A percentile compares a stretch with the other conserved stretches of the same genome.
Conservation (phyloP, 164 flowering plant genomes). For the Magnolia changhungtana region DNA sequence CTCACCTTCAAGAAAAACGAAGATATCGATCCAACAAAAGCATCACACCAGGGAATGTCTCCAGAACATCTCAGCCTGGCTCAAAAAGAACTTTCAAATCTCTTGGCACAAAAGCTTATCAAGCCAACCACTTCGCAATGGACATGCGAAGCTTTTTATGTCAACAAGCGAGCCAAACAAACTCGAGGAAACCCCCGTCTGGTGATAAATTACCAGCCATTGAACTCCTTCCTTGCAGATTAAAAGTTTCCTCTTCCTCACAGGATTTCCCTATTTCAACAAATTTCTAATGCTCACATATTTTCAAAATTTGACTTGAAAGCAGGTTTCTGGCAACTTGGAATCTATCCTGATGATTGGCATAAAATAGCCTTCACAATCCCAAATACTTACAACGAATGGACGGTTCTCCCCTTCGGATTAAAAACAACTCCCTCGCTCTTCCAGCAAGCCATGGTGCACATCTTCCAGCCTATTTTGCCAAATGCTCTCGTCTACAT, state of each 20-base stretch:
- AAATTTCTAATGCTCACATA: too few relatives aligned
- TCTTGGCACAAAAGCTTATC: neutral
- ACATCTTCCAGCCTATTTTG: neutral
- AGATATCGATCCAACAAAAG: too few relatives aligned
- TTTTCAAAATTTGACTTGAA: neutral
- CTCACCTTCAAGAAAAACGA: too few relatives aligned
- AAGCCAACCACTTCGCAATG: neutral
- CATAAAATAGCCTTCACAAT: neutral
- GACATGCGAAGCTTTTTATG: too few relatives aligned
- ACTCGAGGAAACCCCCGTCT: neutral
- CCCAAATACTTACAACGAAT: neutral
- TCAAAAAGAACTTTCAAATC: neutral
- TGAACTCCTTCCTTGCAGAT: neutral
- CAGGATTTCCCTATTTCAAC: neutral
- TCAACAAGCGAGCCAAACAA: neutral
- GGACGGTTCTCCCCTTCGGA: neutral
- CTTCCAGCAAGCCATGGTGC: neutral
- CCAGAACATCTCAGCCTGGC: neutral
- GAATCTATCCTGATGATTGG: neutral
- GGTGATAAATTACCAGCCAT: too few relatives aligned
- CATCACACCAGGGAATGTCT: too few relatives aligned
- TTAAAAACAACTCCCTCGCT: too few relatives aligned
- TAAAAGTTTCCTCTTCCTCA: neutral
- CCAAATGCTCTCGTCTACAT: neutral
- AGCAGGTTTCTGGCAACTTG: too few relatives aligned